Percentiles rank a stretch among this genome's conserved stretches.
phyloP scores from a whole-genome alignment of 441 rosid species.

The Populus hybrid region DNA sequence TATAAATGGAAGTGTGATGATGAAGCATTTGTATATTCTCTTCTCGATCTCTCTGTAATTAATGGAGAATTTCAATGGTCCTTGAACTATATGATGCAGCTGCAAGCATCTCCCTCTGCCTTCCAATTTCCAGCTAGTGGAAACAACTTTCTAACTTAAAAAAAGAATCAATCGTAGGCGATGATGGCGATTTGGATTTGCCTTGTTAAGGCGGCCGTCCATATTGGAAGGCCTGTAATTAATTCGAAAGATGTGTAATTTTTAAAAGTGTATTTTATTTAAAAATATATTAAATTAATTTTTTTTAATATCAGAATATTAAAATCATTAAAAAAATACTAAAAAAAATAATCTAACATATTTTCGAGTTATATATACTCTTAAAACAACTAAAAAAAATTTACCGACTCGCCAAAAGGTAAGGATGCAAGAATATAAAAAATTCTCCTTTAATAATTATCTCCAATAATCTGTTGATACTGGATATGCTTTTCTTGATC shows the following conservation, averaged over 20 bases:
- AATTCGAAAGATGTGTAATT: no score
- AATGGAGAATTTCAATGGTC: conserved; percentile 26
- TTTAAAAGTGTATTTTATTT: no score
- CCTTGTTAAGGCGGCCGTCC: not conserved
- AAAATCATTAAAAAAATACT: no score
- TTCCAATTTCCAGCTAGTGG: conserved; percentile 22
- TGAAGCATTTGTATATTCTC: conserved; percentile 23
- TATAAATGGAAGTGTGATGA: conserved; percentile 2
- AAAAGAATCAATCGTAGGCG: conserved; percentile 20
- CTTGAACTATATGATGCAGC: conserved; percentile 28
- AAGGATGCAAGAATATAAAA: not conserved
- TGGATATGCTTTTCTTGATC: not conserved
- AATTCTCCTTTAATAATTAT: not conserved
- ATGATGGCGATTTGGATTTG: conserved; percentile 12
- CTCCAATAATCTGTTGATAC: not conserved
- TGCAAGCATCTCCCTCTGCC: conserved; percentile 13
- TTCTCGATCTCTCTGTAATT: not conserved
- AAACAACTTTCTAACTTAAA: conserved; percentile 11
- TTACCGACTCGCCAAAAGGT: not conserved
- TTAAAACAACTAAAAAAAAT: no score
- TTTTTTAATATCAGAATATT: no score
- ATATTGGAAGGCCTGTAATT: not conserved
- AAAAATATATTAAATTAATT: no score
- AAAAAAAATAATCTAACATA: no score
- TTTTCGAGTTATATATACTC: no score